A percentile compares a stretch with the other conserved stretches of the same genome.
Evolutionary conservation across 1,284 basidiomycete species (phyloP).

Genomic region (Schizophyllum commune): DNA sequence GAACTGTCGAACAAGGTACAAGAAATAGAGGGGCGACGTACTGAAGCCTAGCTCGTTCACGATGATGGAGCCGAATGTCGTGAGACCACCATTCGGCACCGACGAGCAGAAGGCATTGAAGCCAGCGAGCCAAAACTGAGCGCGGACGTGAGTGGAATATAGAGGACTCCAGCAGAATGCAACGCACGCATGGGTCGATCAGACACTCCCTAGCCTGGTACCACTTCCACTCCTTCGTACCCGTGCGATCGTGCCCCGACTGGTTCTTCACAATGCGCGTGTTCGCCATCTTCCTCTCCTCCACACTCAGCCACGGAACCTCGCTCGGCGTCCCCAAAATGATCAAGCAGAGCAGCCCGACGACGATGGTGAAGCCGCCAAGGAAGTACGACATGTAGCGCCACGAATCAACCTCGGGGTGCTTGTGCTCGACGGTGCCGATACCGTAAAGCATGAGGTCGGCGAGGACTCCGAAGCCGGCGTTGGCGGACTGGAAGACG

Average conservation of each 20-base stretch:
- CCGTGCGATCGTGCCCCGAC: conserved; percentile 10
- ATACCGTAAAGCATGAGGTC: not conserved
- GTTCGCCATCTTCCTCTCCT: conserved; percentile 12
- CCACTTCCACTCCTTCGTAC: conserved; percentile 13
- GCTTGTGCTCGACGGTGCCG: not conserved
- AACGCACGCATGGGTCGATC: conserved; percentile 9
- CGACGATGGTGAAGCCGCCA: conserved; percentile 10
- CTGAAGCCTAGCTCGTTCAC: conserved; percentile 12
- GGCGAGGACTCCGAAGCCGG: conserved; percentile 4
- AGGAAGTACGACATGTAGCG: conserved; percentile 15
- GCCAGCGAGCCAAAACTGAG: conserved; percentile 7
- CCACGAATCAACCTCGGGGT: conserved; percentile 7
- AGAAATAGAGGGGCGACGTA: not conserved
- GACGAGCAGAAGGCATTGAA: conserved; percentile 7
- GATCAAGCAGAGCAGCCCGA: conserved; percentile 10
- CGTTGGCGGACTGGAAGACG: conserved; percentile 11
- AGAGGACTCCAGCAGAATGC: not conserved
- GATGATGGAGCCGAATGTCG: conserved; percentile 13
- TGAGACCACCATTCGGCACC: conserved; percentile 12
- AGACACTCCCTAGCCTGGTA: conserved; percentile 11
- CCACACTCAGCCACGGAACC: conserved; percentile 12
- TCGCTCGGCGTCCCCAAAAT: conserved; percentile 13
- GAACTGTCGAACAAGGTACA: not conserved
- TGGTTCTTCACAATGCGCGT: conserved; percentile 10
- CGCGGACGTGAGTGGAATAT: not conserved